Evolutionary conservation across 768 basidiomycete species (phyloP).

Genomic region (Auricularia cornea): DNA sequence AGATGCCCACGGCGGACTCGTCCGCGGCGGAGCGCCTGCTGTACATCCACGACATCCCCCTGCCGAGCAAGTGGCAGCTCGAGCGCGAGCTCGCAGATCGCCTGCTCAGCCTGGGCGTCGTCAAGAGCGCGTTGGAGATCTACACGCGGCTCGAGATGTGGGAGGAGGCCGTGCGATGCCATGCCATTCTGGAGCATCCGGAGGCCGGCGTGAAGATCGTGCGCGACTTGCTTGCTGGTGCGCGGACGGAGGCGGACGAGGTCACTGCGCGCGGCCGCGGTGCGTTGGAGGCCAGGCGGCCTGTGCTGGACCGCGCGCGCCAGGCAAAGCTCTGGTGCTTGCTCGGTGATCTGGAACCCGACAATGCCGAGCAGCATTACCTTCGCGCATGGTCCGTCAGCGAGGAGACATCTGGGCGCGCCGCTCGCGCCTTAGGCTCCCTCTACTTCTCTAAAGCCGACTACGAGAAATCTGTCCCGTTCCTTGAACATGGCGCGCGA

Average conservation of each 20-base stretch:
- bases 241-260: constrained; percentile 72
- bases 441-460: constrained; percentile 56
- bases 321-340: constrained; percentile 94
- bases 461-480: constrained; percentile 53
- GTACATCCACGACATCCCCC: constrained; percentile 70
- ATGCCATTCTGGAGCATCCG: constrained; percentile 67
- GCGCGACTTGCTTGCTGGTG: constrained; percentile 74
- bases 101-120: constrained; percentile 77
- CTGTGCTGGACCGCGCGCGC: constrained; percentile 51
- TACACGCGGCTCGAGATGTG: constrained; percentile 96
- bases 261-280: constrained; percentile 54
- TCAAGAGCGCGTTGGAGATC: constrained; percentile 85
- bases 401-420: constrained; percentile 69
- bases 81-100: constrained; percentile 82
- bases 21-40: constrained; percentile 68
- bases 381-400: constrained; percentile 80
- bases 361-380: constrained; percentile 65
- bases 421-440: constrained; percentile 87
- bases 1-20: constrained; percentile 79
- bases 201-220: constrained; percentile 78
- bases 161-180: constrained; percentile 92
- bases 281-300: constrained; percentile 32
- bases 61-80: constrained; percentile 91
- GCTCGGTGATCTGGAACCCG: constrained; percentile 82
- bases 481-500: constrained; percentile 62